Evolutionary conservation across 1,284 basidiomycete species (phyloP).

Genomic region (Hortiboletus rubellus): DNA sequence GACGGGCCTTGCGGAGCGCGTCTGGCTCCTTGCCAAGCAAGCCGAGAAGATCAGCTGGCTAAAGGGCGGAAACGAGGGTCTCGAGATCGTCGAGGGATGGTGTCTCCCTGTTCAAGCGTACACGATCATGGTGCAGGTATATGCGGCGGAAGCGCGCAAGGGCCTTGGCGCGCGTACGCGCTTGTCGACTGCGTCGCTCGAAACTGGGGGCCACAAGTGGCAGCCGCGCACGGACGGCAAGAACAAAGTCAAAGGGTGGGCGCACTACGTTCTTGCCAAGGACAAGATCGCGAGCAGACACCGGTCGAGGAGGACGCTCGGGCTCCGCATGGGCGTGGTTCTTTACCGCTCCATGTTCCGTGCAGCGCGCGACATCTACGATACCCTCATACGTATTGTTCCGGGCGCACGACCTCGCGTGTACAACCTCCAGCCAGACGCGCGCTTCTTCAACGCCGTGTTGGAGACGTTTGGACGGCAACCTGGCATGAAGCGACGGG

Average conservation of each 20-base stretch:
- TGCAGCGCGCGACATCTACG: constrained; percentile 36
- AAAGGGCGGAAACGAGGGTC: constrained; percentile 18
- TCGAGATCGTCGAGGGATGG: constrained; percentile 49
- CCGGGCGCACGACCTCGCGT: constrained; percentile 22
- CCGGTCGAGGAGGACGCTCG: constrained; percentile 26
- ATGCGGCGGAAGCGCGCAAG: constrained; percentile 49
- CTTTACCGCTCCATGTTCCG: constrained; percentile 41
- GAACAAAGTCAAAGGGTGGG: constrained; percentile 41
- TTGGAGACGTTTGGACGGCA: constrained; percentile 48
- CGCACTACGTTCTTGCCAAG: constrained; percentile 29
- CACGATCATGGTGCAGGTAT: constrained; percentile 68
- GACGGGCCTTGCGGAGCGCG: constrained; percentile 57
- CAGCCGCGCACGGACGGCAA: constrained; percentile 17
- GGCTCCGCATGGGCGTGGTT: constrained; percentile 32
- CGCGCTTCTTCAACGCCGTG: constrained; percentile 66
- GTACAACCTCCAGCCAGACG: constrained; percentile 52
- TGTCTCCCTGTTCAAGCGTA: constrained; percentile 64
- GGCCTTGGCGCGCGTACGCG: constrained; percentile 19
- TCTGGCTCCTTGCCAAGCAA: constrained; percentile 60
- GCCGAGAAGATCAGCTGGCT: constrained; percentile 57
- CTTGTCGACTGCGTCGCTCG: constrained; percentile 1
- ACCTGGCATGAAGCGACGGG: constrained; percentile 32
- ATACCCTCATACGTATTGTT: constrained; percentile 25
- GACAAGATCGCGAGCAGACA: constrained; percentile 24
- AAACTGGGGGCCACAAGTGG: constrained; percentile 19